Conservation (phyloP, 352 stramenopile species). For the Blastocystis sp. region DNA sequence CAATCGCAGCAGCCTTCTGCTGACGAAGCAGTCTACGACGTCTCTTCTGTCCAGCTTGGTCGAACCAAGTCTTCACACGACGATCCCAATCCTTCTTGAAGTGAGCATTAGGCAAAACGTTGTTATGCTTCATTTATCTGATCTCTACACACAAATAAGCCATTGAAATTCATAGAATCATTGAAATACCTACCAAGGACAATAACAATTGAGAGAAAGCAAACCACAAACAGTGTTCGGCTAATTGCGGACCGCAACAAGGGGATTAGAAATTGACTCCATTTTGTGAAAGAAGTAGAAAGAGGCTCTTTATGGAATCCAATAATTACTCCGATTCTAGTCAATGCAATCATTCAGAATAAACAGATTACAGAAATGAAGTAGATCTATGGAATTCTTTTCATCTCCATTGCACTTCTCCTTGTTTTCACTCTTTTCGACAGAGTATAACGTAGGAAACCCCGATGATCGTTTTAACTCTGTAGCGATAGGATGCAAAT, state of each 20-base stretch:
- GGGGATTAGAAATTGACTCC: not conserved
- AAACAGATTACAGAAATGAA: not conserved
- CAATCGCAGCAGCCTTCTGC: conserved; percentile 90
- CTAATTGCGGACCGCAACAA: no score
- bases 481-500: conserved; percentile 14
- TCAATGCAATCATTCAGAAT: not conserved
- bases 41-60: no score
- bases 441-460: conserved; percentile 10
- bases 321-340: not conserved
- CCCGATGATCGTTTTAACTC: not conserved
- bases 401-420: not conserved
- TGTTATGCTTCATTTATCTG: conserved; percentile 16
- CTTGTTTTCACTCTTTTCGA: not conserved
- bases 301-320: not conserved
- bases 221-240: no score
- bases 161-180: not conserved
- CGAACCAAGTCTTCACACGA: no score
- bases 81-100: no score
- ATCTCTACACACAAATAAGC: not conserved
- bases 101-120: no score
- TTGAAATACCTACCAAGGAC: not conserved
- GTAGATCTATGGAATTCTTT: not conserved
- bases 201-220: not conserved
- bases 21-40: conserved; percentile 93
- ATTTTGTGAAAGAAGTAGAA: not conserved